Evolutionary conservation across 495 filamentous ascomycete genomes (phyloP).

Genomic region (Aspergillus asperescens): DNA sequence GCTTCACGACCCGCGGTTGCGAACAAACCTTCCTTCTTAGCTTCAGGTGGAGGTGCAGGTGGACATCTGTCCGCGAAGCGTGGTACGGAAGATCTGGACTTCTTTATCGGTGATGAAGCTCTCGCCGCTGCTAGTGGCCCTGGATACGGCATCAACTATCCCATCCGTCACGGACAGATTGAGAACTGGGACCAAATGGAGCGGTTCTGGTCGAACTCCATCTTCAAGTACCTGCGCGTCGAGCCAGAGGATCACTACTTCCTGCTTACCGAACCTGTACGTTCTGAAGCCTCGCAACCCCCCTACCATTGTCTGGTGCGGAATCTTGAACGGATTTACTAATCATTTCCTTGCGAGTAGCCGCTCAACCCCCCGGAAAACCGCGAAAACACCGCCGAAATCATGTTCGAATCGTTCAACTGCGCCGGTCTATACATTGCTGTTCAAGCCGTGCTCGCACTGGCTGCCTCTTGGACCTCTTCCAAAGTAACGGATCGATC

Average conservation of each 20-base stretch:
- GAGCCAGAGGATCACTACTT: constrained; percentile 99
- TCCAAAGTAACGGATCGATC: constrained; percentile 95
- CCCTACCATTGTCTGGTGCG: background rate
- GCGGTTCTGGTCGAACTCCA: constrained; percentile 98
- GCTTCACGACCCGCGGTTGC: constrained; percentile 83
- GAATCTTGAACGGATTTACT: constrained; percentile 16
- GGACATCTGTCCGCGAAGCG: constrained; percentile 86
- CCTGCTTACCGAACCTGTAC: constrained; percentile 91
- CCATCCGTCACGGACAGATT: constrained; percentile 94
- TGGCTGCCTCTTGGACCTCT: constrained; percentile 96
- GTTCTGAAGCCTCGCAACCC: constrained; percentile 13
- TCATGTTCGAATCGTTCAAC: constrained; percentile 99
- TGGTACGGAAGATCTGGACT: constrained; percentile 95
- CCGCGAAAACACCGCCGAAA: constrained; percentile 97
- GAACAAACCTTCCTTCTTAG: constrained; percentile 91
- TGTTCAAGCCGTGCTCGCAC: constrained; percentile 92
- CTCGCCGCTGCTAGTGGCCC: constrained; percentile 76
- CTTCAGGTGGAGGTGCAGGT: constrained; percentile 75
- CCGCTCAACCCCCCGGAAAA: constrained; percentile 97
- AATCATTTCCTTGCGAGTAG: constrained; percentile 34
- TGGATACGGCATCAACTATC: constrained; percentile 94
- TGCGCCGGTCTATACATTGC: constrained; percentile 98
- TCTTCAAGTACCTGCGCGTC: constrained; percentile 97
- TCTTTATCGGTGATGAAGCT: constrained; percentile 98
- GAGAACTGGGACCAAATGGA: constrained; percentile 99